These are phyloP conservation scores for Aspergillus steynii DNA, from an alignment of 495 filamentous ascomycete genomes.

Conservation along the genomic window DNA sequence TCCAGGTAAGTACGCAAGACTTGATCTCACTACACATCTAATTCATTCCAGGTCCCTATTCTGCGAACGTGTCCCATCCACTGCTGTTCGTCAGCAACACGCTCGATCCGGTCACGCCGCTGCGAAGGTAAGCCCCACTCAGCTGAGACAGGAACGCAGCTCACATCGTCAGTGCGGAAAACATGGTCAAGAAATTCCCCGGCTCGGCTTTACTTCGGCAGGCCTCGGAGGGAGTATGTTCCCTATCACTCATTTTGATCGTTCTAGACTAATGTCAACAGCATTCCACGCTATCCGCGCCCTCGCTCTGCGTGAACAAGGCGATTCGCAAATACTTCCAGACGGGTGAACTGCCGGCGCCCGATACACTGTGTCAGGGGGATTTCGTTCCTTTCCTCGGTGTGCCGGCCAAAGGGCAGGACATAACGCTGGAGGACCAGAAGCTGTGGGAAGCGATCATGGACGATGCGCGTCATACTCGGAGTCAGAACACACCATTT, in stretches of 20 bases:
- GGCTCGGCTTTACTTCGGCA: slow-evolving; percentile 54
- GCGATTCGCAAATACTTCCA: slow-evolving; percentile 48
- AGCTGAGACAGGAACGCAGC: neutral
- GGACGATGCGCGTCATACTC: slow-evolving; percentile 16
- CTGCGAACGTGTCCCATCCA: slow-evolving; percentile 51
- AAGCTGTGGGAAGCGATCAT: slow-evolving; percentile 24
- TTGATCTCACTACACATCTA: neutral
- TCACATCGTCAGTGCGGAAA: slow-evolving; percentile 41
- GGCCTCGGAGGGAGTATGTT: slow-evolving; percentile 56
- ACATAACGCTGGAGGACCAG: slow-evolving; percentile 17
- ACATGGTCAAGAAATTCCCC: slow-evolving; percentile 50
- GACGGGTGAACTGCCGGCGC: slow-evolving; percentile 44
- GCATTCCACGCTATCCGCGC: slow-evolving; percentile 49
- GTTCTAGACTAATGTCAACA: slow-evolving; percentile 15
- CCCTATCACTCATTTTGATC: neutral
- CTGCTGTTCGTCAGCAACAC: slow-evolving; percentile 61
- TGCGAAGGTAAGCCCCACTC: slow-evolving; percentile 32
- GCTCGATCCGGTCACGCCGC: slow-evolving; percentile 61
- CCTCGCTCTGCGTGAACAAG: slow-evolving; percentile 47
- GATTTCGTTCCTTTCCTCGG: slow-evolving; percentile 37
- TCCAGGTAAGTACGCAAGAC: slow-evolving; percentile 27
- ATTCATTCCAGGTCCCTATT: slow-evolving; percentile 28
- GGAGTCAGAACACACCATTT: neutral
- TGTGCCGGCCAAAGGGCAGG: slow-evolving; percentile 4
- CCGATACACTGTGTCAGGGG: slow-evolving; percentile 42